A percentile compares a stretch with the other conserved stretches of the same genome.
phyloP scores from a whole-genome alignment of 768 basidiomycete species.

The Chalciporus piperatus region DNA sequence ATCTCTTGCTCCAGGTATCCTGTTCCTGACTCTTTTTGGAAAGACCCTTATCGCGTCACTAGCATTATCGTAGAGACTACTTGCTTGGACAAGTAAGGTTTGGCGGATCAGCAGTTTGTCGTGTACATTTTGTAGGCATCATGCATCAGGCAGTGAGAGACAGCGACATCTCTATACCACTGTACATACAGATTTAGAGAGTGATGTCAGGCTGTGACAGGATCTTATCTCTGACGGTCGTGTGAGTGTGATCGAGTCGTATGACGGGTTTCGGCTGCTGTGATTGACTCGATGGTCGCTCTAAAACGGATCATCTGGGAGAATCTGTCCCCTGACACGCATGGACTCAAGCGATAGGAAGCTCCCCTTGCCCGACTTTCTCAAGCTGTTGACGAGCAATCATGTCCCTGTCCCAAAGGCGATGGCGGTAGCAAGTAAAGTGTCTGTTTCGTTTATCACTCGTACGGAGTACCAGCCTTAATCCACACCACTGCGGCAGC shows the following conservation, averaged over 20 bases:
- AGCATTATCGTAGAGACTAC: constrained; percentile 88
- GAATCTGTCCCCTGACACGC: neutral
- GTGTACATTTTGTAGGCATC: constrained; percentile 10
- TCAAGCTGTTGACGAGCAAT: constrained; percentile 61
- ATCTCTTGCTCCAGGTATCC: neutral
- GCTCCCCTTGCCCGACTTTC: constrained; percentile 60
- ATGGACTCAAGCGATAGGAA: constrained; percentile 31
- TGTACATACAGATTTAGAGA: neutral
- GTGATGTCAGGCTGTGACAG: neutral
- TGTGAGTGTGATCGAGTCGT: too few species aligned
- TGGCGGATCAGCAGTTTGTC: neutral
- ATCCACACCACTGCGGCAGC: constrained; percentile 37
- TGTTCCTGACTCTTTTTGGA: constrained; percentile 9
- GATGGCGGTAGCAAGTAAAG: constrained; percentile 67
- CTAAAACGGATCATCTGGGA: neutral
- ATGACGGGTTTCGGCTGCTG: too few species aligned
- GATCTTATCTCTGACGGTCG: too few species aligned
- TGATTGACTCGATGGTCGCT: too few species aligned
- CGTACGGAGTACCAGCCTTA: constrained; percentile 5
- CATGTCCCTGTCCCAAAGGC: constrained; percentile 61
- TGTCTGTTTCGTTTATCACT: constrained; percentile 40
- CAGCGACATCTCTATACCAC: constrained; percentile 22
- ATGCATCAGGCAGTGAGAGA: constrained; percentile 9
- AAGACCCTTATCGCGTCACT: constrained; percentile 95
- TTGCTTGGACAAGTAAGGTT: constrained; percentile 53